Base-by-base conservation (phyloP, 2,329 filamentous ascomycete genomes). In the Neonectria ditissima region DNA sequence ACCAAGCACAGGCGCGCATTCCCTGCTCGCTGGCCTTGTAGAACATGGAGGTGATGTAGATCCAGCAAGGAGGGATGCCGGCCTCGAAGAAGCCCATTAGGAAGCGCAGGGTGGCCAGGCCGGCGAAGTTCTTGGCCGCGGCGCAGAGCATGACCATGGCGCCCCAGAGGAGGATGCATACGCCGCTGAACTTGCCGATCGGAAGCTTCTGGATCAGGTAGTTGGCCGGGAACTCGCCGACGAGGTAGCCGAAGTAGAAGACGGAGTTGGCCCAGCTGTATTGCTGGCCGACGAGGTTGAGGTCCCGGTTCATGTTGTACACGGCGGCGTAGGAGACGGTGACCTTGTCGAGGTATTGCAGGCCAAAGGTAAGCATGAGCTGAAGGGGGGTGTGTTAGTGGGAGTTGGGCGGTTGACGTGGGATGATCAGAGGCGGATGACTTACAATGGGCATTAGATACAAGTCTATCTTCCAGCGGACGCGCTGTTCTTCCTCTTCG, bases 231-330 rank as follows among this genome's bases (percentile, higher is more conserved):
- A 81, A 79, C 62, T 82, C 78, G 24, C 77, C 78, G 57, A 79
- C 71, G 9, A 83, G 75, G 60, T 80, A 82, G 48, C 82, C 83
- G 63, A 85, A 80, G 70, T 84, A 84, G 73, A 86, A 85, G 56
- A 85, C 82, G 16, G 81, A 83, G 18, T 79, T 80, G 63, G 75
- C 65, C 58, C 50, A 61, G 51, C 18, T 60, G 22, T 61, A 65
- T n/a, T 62, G 43, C 41, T 61, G 53, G 26, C 62, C 62, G 18
- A 45, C 58, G 11, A 65, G 47, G 0, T 44, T n/a, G n/a, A 50
- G 37, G 64, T 87, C 85, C n/a, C 87, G 80, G 13, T 77, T 74
- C 57, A 88, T 86, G 1, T 84, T 85, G 65, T 87, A 87, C 34
- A 87, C 83, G 4, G 85, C 85, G 1, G 86, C 85, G 68, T 86